Evolutionary conservation across 495 filamentous ascomycete genomes (phyloP).

Genomic region (Hypoxylon trugodes): DNA sequence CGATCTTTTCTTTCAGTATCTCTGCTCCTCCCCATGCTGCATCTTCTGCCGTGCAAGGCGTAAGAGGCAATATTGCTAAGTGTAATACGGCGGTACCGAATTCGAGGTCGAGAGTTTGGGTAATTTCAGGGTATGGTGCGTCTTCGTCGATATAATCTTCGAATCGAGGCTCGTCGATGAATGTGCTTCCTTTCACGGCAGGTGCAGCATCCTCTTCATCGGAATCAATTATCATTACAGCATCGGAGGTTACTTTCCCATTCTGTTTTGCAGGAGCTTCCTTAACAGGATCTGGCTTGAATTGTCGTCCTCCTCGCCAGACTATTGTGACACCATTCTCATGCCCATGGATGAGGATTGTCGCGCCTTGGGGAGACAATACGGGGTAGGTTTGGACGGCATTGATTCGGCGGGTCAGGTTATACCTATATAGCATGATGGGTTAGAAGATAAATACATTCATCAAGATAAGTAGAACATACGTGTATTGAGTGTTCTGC

Average conservation of each 20-base stretch:
- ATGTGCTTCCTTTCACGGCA: conserved; percentile 29
- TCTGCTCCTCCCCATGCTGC: conserved; percentile 65
- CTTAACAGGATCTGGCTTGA: conserved; percentile 56
- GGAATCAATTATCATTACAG: conserved; percentile 80
- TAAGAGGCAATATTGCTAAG: conserved; percentile 65
- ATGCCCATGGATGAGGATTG: conserved; percentile 82
- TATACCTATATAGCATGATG: conserved; percentile 65
- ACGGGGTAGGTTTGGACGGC: conserved; percentile 78
- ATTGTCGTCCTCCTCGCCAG: conserved; percentile 80
- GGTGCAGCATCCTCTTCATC: conserved; percentile 69
- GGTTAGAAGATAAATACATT: conserved; percentile 12
- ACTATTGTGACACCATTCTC: conserved; percentile 78
- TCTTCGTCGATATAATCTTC: conserved; percentile 50
- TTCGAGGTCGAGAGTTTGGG: conserved; percentile 73
- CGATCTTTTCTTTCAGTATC: conserved; percentile 69
- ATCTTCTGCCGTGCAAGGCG: conserved; percentile 53
- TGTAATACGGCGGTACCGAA: conserved; percentile 69
- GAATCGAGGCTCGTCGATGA: conserved; percentile 58
- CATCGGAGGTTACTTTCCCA: conserved; percentile 57
- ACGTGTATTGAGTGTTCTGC: conserved; percentile 49
- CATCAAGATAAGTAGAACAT: background rate
- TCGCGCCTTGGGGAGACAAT: conserved; percentile 81
- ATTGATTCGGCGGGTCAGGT: conserved; percentile 76
- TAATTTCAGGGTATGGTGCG: conserved; percentile 61
- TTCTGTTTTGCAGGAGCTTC: conserved; percentile 50